phyloP scores from a whole-genome alignment of 2,329 filamentous ascomycete species.

The Ophiostoma perfectum region DNA sequence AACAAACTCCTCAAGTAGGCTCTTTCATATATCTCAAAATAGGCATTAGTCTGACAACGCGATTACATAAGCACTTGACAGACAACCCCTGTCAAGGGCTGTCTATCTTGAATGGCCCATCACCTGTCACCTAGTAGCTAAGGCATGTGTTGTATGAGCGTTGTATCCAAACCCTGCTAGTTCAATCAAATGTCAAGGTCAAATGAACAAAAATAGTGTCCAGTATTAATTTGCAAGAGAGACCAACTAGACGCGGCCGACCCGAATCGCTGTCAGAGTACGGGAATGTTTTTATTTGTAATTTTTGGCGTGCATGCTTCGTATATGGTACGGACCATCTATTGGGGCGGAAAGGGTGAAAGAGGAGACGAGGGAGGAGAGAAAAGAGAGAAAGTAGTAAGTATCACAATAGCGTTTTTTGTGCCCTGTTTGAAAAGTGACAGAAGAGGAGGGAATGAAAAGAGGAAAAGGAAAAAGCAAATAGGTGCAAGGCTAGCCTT shows the following conservation, averaged over 20 bases:
- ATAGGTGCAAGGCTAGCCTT: slow-evolving; percentile 9
- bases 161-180: too few species aligned
- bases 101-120: too few species aligned
- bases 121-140: too few species aligned
- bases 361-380: neutral
- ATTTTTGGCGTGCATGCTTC: too few species aligned
- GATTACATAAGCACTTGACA: too few species aligned
- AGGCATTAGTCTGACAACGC: too few species aligned
- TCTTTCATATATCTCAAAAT: too few species aligned
- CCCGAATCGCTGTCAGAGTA: neutral
- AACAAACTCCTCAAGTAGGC: too few species aligned
- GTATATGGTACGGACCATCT: too few species aligned
- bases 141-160: too few species aligned
- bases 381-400: neutral
- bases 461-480: neutral
- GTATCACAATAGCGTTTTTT: neutral
- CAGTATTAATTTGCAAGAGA: slow-evolving; percentile 13
- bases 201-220: neutral
- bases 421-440: neutral
- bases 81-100: too few species aligned
- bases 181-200: neutral
- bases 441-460: neutral
- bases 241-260: neutral
- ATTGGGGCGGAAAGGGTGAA: neutral
- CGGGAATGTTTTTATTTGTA: neutral